Evolutionary conservation across 768 basidiomycete genomes (phyloP).

Genomic region (Leccinellum luteum): DNA sequence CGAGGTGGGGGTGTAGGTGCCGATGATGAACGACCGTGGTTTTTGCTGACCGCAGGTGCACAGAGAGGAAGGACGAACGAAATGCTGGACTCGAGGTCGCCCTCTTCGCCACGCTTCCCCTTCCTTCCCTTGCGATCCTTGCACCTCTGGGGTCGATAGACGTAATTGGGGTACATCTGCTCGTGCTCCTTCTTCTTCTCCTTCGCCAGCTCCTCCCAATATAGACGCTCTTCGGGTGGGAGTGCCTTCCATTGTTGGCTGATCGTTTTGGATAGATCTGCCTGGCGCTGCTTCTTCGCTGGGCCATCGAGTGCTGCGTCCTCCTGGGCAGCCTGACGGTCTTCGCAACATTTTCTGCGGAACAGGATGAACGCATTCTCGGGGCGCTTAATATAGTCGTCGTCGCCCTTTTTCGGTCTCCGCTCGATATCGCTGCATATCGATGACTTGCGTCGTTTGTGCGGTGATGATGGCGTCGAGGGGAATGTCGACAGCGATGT

Average conservation of each 20-base stretch:
- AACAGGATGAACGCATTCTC: conserved; percentile 86
- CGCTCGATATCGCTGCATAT: conserved; percentile 49
- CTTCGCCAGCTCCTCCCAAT: conserved; percentile 77
- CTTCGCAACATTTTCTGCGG: conserved; percentile 75
- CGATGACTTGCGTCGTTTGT: conserved; percentile 53
- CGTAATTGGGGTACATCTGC: conserved; percentile 71
- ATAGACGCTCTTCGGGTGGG: conserved; percentile 60
- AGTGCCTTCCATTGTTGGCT: conserved; percentile 79
- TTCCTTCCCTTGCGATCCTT: conserved; percentile 48
- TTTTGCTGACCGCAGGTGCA: conserved; percentile 42
- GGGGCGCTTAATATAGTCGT: conserved; percentile 80
- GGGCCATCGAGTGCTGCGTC: conserved; percentile 40
- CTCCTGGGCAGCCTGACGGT: conserved; percentile 56
- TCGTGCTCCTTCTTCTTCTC: conserved; percentile 81
- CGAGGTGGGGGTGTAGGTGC: conserved; percentile 67
- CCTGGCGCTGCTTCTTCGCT: conserved; percentile 71
- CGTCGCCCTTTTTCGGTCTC: conserved; percentile 62
- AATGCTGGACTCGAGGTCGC: conserved; percentile 53
- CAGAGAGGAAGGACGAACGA: conserved; percentile 41
- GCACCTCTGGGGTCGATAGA: conserved; percentile 73
- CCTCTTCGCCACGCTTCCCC: conserved; percentile 35
- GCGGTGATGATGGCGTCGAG: conserved; percentile 33
- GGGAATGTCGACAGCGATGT: conserved; percentile 34
- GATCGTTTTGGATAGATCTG: conserved; percentile 80
- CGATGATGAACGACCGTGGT: conserved; percentile 44